phyloP scores from a whole-genome alignment of 148 eudicot genomes.

The Silene conica region DNA sequence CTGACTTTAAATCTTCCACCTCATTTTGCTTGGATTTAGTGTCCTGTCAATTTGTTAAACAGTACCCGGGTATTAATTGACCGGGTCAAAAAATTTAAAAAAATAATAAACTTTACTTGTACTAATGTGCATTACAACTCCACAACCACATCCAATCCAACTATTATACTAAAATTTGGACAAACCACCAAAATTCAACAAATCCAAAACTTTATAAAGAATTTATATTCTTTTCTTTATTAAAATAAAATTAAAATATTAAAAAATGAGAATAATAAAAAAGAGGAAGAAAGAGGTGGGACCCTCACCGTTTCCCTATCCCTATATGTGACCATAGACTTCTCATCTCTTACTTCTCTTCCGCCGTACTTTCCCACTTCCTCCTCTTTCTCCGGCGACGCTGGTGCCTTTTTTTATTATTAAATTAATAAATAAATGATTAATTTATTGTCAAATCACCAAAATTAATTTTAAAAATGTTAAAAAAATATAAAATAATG shows the following conservation, averaged over 20 bases:
- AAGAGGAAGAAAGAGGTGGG: slow-evolving; percentile 8
- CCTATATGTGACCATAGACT: slow-evolving; percentile 31
- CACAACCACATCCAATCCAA: slow-evolving; percentile 11
- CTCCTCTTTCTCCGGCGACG: slow-evolving; percentile 66
- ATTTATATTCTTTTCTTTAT: too few relatives aligned
- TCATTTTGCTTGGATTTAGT: slow-evolving; percentile 30
- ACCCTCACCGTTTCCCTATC: slow-evolving; percentile 33
- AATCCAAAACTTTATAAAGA: not conserved
- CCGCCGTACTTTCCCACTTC: slow-evolving; percentile 30
- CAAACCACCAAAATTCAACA: slow-evolving; percentile 16
- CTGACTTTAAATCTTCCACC: slow-evolving; percentile 25
- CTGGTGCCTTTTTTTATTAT: slow-evolving; percentile 54
- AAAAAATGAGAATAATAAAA: slow-evolving; percentile 9
- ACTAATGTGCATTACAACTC: slow-evolving; percentile 6
- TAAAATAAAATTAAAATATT: not conserved
- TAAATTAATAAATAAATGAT: not conserved
- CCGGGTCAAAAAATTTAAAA: slow-evolving; percentile 16
- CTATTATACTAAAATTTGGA: not conserved
- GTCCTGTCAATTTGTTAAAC: slow-evolving; percentile 23
- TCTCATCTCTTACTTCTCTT: slow-evolving; percentile 32
- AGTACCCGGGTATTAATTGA: slow-evolving; percentile 13
- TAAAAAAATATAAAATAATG: too few relatives aligned
- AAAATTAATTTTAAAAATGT: not conserved
- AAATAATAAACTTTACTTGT: not conserved
- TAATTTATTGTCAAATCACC: not conserved